Conservation (phyloP, 2,329 filamentous ascomycete species). For the Monilinia fructigena region DNA sequence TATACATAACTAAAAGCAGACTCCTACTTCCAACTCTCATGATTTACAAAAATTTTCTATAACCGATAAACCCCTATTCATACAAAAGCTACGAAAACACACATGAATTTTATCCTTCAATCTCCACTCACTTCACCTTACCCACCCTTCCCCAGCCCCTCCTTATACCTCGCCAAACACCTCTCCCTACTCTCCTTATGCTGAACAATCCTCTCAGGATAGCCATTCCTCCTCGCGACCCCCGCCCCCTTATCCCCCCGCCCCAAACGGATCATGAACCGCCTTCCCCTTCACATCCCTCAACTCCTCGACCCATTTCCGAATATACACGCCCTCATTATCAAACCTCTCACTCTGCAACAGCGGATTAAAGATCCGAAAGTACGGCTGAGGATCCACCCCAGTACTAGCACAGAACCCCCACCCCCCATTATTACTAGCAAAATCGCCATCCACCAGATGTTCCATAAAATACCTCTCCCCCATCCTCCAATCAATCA, state of each 20-base stretch:
- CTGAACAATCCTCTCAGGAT: constrained; percentile 72
- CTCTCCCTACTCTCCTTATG: constrained; percentile 68
- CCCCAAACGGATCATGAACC: constrained; percentile 78
- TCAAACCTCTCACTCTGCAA: constrained; percentile 88
- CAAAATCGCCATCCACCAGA: constrained; percentile 42
- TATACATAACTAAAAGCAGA: no score
- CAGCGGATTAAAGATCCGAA: constrained; percentile 84
- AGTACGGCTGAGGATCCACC: constrained; percentile 86
- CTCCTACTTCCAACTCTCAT: no score
- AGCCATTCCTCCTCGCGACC: constrained; percentile 64
- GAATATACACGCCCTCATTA: constrained; percentile 72
- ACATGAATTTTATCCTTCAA: no score
- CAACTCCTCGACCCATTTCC: constrained; percentile 79
- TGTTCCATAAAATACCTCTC: constrained; percentile 82
- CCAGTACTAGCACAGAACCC: constrained; percentile 61
- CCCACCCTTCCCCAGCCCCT: constrained; percentile 49
- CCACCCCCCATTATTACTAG: constrained; percentile 41
- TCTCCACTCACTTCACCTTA: no score
- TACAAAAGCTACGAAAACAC: no score
- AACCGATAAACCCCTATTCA: no score
- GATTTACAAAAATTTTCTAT: no score
- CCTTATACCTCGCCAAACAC: constrained; percentile 70
- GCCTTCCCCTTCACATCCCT: constrained; percentile 61
- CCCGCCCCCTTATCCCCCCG: constrained; percentile 55
- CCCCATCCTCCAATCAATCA: constrained; percentile 81